Base-by-base conservation (phyloP, 345 rosid genomes). In the Eucalyptus victrix region DNA sequence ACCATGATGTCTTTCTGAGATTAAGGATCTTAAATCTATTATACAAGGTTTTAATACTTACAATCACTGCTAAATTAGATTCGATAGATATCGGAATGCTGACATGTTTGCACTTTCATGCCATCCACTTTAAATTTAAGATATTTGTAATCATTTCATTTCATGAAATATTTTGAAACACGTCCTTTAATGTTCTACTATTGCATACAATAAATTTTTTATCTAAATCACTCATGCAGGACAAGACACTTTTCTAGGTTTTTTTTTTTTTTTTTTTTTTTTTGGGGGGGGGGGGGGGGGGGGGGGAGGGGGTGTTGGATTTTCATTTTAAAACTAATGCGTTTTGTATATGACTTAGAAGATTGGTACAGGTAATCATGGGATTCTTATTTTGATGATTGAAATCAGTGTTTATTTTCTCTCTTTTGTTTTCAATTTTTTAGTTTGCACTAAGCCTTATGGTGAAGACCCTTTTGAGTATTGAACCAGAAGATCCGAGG, bases 381-480 rank as follows among this genome's bases (percentile, higher is more conserved):
- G 32, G 18, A 32, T 67, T 67, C 8, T 32, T n/a, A 1, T 32
- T 67, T 67, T n/a, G 37, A 72, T 34, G 7, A 23, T 19, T 72
- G 45, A 37, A 34, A 72, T 3, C 26, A 19, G 6, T 19, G 26
- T 67, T 67, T 67, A 65, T n/a, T 49, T 1, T 49, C 6, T 47
- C 6, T 67, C 40, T 67, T 3, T 67, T 17, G 42, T 18, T 72
- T 34, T 8, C 81, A 72, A 72, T 11, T 72, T 87, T 37, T 80
- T 93, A 97, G 98, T 94, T 94, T 65, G 93, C 98, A 28, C 89
- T 97, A 3, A 93, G 93, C 85, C 91, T 96, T 34, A 94, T 96
- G 96, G 94, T 96, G 91, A 96, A 94, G 91, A 93, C 86, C 83
- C 95, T 97, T 34, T 86, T 96, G 91, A 96, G 97, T 80, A 94